These are phyloP conservation scores for Borovskyia barvae DNA, from an alignment of 208 protist genomes.

Conservation along the genomic window DNA sequence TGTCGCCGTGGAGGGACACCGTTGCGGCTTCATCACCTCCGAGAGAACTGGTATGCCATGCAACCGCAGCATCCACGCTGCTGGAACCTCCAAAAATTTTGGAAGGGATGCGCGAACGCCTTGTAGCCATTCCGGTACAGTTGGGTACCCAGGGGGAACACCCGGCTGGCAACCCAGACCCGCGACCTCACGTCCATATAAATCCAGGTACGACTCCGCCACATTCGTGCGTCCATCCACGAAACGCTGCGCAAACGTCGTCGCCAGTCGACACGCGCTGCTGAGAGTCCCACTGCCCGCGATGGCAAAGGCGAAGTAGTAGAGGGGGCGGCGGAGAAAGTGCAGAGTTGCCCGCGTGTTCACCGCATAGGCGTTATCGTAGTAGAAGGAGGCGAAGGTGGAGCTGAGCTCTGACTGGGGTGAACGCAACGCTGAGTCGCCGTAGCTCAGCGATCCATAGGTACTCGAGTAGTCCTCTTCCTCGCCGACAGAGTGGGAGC, in stretches of 20 bases:
- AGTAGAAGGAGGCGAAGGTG: conserved; percentile 79
- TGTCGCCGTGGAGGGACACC: conserved; percentile 13
- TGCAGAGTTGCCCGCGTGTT: conserved; percentile 23
- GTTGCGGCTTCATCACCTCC: conserved; percentile 42
- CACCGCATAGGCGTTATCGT: conserved; percentile 52
- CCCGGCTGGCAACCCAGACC: neutral
- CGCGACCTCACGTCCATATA: neutral
- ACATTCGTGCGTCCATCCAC: conserved; percentile 4
- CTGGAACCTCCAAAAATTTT: conserved; percentile 50
- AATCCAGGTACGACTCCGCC: neutral
- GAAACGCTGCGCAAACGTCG: conserved; percentile 3
- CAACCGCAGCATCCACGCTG: conserved; percentile 33
- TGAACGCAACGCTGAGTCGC: conserved; percentile 56
- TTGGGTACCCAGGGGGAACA: conserved; percentile 43
- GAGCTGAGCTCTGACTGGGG: conserved; percentile 78
- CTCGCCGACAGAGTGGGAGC: conserved; percentile 22
- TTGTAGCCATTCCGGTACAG: conserved; percentile 61
- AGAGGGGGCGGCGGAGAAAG: conserved; percentile 60
- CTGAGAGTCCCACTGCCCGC: conserved; percentile 43
- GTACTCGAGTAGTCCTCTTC: conserved; percentile 29
- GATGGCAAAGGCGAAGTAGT: conserved; percentile 57
- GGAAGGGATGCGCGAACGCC: conserved; percentile 62
- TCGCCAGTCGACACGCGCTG: conserved; percentile 34
- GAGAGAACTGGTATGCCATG: conserved; percentile 62
- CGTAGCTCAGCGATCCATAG: conserved; percentile 38